A percentile compares a stretch with the other conserved stretches of the same genome.
phyloP scores from a whole-genome alignment of 176 grass and related monocot species.

The Saccharum spontaneum region DNA sequence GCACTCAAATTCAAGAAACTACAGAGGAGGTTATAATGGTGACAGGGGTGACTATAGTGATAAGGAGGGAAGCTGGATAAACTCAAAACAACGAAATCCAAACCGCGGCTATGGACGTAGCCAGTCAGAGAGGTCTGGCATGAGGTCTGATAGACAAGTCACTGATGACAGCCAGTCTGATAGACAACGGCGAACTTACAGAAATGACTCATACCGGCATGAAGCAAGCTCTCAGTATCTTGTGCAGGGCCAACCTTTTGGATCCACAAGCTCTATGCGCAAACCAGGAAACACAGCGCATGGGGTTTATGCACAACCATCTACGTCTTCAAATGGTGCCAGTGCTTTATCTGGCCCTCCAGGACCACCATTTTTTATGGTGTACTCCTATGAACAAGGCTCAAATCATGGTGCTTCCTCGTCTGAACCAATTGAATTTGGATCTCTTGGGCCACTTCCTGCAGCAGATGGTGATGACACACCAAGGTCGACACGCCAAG shows the following conservation, averaged over 20 bases:
- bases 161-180: constrained; percentile 56
- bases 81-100: constrained; percentile 55
- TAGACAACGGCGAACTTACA: constrained; percentile 62
- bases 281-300: constrained; percentile 41
- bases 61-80: constrained; percentile 78
- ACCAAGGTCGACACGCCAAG: constrained; percentile 24
- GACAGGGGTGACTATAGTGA: constrained; percentile 57
- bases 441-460: constrained; percentile 59
- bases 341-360: constrained; percentile 24
- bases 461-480: constrained; percentile 42
- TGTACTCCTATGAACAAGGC: constrained; percentile 54
- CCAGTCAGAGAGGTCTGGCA: constrained; percentile 61
- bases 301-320: constrained; percentile 56
- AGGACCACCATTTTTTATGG: constrained; percentile 51
- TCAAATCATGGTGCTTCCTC: constrained; percentile 38
- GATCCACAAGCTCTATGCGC: constrained; percentile 45
- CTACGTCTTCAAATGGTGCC: constrained; percentile 51
- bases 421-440: constrained; percentile 67
- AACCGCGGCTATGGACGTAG: constrained; percentile 51
- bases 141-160: constrained; percentile 44
- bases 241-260: constrained; percentile 41
- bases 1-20: constrained; percentile 63
- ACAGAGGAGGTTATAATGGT: constrained; percentile 67
- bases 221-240: constrained; percentile 49
- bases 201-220: constrained; percentile 68